Conservation (phyloP, 768 basidiomycete genomes). For the Suillus paluster region DNA sequence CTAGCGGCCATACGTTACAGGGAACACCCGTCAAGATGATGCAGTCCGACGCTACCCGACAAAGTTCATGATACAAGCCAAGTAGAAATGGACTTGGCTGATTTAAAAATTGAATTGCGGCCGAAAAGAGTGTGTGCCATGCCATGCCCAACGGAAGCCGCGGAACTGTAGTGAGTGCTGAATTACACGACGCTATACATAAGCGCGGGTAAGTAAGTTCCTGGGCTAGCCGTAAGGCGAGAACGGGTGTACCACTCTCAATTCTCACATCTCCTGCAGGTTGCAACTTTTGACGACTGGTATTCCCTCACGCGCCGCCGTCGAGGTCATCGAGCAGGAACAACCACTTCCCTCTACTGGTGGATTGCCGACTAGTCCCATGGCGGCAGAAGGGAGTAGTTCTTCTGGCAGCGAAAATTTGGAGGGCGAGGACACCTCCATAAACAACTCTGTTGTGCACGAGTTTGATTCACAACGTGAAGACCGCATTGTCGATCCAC, state of each 20-base stretch:
- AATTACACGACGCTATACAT: not conserved
- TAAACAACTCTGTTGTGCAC: not conserved
- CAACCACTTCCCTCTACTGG: not conserved
- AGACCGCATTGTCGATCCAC: conserved; percentile 1
- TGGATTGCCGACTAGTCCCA: not conserved
- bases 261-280: not conserved
- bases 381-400: not conserved
- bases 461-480: not conserved
- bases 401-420: conserved; percentile 1
- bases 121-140: not conserved
- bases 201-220: not conserved
- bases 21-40: not conserved
- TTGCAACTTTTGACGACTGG: not conserved
- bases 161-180: not conserved
- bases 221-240: conserved; percentile 2
- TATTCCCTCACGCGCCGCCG: not conserved
- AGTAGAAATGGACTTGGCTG: not conserved
- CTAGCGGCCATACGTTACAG: not conserved
- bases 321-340: not conserved
- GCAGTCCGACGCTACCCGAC: not conserved
- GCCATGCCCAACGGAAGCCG: not conserved
- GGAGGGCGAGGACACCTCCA: not conserved
- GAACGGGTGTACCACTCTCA: not conserved
- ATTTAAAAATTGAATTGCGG: not conserved
- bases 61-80: not conserved